Evolutionary conservation across 2,329 filamentous ascomycete species (phyloP).

Genomic region (Shiraia sp.): DNA sequence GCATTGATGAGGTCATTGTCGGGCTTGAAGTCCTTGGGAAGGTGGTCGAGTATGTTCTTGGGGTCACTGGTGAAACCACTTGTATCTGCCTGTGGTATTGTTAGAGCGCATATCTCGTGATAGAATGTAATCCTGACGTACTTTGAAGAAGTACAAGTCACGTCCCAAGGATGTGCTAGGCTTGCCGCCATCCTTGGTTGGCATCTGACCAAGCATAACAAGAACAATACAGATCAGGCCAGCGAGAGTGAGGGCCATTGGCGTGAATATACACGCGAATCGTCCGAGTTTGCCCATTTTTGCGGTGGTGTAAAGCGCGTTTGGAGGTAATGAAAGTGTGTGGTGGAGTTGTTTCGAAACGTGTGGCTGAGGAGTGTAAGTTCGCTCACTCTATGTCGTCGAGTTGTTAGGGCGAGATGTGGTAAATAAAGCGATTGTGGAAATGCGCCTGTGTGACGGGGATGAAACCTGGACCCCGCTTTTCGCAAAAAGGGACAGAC

Average conservation of each 20-base stretch:
- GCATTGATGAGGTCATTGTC: slow-evolving; percentile 47
- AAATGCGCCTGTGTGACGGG: no score
- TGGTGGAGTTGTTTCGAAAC: slow-evolving; percentile 4
- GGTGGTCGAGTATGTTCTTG: slow-evolving; percentile 39
- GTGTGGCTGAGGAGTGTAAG: slow-evolving; percentile 9
- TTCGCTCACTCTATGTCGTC: background rate
- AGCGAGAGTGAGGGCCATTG: slow-evolving; percentile 78
- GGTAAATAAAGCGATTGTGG: background rate
- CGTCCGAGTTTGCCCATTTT: slow-evolving; percentile 75
- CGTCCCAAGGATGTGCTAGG: slow-evolving; percentile 49
- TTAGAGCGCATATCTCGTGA: slow-evolving; percentile 12
- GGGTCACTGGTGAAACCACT: slow-evolving; percentile 59
- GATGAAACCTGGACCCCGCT: no score
- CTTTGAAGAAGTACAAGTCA: slow-evolving; percentile 59
- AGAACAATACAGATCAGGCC: slow-evolving; percentile 70
- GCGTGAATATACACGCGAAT: slow-evolving; percentile 83
- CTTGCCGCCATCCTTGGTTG: slow-evolving; percentile 41
- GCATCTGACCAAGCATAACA: slow-evolving; percentile 61
- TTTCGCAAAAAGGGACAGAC: no score
- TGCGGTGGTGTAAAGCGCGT: slow-evolving; percentile 16
- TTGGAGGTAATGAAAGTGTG: slow-evolving; percentile 2
- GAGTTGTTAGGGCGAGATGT: background rate
- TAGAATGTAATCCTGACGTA: slow-evolving; percentile 54
- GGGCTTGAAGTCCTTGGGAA: slow-evolving; percentile 32
- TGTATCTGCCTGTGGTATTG: slow-evolving; percentile 36